Conservation (phyloP, 2,329 filamentous ascomycete species). For the Ceratocystis smalleyi region DNA sequence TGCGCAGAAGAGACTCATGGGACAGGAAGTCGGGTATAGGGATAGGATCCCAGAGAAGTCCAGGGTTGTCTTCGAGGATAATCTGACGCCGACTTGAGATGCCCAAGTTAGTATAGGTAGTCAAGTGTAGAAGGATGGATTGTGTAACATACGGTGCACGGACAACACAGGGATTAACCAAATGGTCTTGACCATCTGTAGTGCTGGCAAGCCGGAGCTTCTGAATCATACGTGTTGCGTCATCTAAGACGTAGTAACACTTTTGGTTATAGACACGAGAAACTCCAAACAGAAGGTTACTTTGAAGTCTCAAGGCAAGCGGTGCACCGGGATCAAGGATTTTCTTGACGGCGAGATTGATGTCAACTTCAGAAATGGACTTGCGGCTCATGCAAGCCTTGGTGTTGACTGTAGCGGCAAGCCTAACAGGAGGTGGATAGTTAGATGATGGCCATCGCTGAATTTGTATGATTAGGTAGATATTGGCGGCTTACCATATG, state of each 20-base stretch:
- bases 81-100: conserved; percentile 53
- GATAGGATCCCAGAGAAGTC: conserved; percentile 51
- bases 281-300: conserved; percentile 73
- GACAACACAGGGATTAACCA: conserved; percentile 52
- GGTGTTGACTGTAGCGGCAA: conserved; percentile 76
- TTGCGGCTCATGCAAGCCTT: conserved; percentile 64
- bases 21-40: conserved; percentile 38
- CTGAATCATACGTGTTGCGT: conserved; percentile 47
- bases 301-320: conserved; percentile 77
- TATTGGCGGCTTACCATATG: conserved; percentile 54
- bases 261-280: conserved; percentile 77
- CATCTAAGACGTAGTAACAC: conserved; percentile 68
- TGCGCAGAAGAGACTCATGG: conserved; percentile 10
- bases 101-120: not conserved
- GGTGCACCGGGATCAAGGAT: conserved; percentile 70
- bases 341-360: conserved; percentile 73
- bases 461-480: not conserved
- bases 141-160: conserved; percentile 48
- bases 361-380: conserved; percentile 74
- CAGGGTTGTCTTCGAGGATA: conserved; percentile 64
- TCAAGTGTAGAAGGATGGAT: not conserved
- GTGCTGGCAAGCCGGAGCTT: conserved; percentile 24
- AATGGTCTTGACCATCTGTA: conserved; percentile 11
- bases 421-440: conserved; percentile 37
- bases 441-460: not conserved